Evolutionary conservation across 768 basidiomycete species (phyloP), one percentile per base, ranked within the genome.

Genomic region (Rhodotorula toruloides): DNA sequence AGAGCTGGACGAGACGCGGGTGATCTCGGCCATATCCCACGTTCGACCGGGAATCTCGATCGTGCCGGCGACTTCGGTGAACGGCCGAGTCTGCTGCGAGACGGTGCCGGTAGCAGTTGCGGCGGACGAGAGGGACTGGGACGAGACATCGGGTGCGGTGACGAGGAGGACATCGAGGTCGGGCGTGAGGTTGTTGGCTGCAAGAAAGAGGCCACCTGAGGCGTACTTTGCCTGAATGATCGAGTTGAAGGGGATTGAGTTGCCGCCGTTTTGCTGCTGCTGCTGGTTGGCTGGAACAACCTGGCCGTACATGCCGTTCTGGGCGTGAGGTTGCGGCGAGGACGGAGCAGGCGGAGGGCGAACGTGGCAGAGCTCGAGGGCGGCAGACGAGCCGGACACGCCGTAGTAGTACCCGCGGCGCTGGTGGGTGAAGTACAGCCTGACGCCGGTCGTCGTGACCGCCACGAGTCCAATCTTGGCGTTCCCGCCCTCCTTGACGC

Each of bases 21-120:
- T 71, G 7, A 87, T 86, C 72, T 78, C 77, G 17, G 67, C 73
- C 80, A 90, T 86, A 32, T 86, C 87, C 89, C 90, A 91, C 12
- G 89, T 89, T 69, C 85, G 80, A 2, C 91, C 91, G 21, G 87
- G 85, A 61, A 93, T 86, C 17, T 86, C 80, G n/a, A 92, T 78
- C 32, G 91, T 74, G 9, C 85, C 84, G 4, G 89, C 87, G 65
- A 89, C 84, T 72, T 94, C 91, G 16, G 85, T 85, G 52, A 91
- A 79, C 13, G 68, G 55, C 14, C 61, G 57, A 2, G 46, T 31
- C 2, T 37, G 39, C 17, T 85, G 84, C 5, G 86, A 39, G 86
- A 85, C 5, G 86, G 39, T 29, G 42, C 36, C 43, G 53, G 25
- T 1, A 25, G 34, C 17, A 6, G 57, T 44, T 22, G 79, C 70